Evolutionary conservation across 2,329 filamentous ascomycete genomes (phyloP), one percentile per base, ranked within the genome.

Genomic region (Talaromyces amestolkiae): DNA sequence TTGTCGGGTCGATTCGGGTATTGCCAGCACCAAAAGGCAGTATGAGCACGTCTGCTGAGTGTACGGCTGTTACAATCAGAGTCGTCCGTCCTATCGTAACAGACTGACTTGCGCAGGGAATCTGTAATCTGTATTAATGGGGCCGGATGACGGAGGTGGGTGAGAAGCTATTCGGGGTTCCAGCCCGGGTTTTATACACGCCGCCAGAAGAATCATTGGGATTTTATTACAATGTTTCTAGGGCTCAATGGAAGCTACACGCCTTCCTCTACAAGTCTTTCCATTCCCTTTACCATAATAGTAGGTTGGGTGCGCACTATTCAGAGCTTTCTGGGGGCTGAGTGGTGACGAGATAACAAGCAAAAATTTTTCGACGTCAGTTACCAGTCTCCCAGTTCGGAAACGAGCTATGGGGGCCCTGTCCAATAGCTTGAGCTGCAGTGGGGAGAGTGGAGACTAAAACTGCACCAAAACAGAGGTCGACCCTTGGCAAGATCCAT

Each of bases 1-100:
- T 45, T 19, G n/a, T 64, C 63, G 63, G 63, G 63, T 43, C 58
- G 63, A 64, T 51, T 64, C 63, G 63, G 63, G 63, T 65, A 41
- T 59, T 58, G 37, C 22, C 56, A 59, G 35, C 37, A 45, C 51
- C 31, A 54, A 13, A 13, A 56, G 11, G 13, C 53, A 56, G 31
- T 4, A 13, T 13, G 19, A 17, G 17, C 49, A 53, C 15, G 49
- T 53, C 33, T 33, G 31, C 24, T 27, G 17, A 22, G n/a, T 5
- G 53, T 56, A 56, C 11, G 19, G n/a, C n/a, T 15, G 24, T 56
- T 56, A 56, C 53, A 7, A 39, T 47, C 33, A 49, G 33, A n/a
- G 45, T 17, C 8, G 56, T 58, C 41, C 37, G 56, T 45, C 31
- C 10, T 47, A 19, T 27, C 13, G 53, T 15, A 35, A 15, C 17